A percentile compares a stretch with the other conserved stretches of the same genome.
phyloP scores from a whole-genome alignment of 768 basidiomycete genomes.

The Auricularia heimuer region DNA sequence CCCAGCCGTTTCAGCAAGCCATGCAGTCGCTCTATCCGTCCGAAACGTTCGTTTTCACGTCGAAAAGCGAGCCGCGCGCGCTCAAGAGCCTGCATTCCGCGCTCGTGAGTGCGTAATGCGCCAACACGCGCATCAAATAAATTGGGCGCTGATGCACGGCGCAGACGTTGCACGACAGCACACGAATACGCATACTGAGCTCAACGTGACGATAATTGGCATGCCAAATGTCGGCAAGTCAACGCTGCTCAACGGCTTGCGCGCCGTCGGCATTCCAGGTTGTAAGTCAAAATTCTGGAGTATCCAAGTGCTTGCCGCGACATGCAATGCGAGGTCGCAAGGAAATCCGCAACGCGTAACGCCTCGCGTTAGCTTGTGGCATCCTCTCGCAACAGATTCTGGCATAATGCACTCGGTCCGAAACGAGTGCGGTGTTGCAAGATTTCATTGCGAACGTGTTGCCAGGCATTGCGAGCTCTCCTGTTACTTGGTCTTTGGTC shows the following conservation, averaged over 20 bases:
- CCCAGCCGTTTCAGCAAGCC: conserved; percentile 56
- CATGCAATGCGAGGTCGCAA: no score
- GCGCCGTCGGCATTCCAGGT: conserved; percentile 78
- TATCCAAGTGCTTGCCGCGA: no score
- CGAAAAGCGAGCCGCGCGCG: conserved; percentile 46
- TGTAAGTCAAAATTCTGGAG: conserved; percentile 33
- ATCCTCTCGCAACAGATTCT: no score
- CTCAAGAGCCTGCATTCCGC: conserved; percentile 53
- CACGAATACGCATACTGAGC: conserved; percentile 53
- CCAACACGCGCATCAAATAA: neutral
- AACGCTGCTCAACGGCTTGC: conserved; percentile 80
- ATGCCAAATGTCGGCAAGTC: conserved; percentile 99
- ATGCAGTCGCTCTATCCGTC: conserved; percentile 64
- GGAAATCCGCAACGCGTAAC: no score
- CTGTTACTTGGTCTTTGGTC: conserved; percentile 4
- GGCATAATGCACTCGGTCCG: no score
- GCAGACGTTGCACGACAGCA: conserved; percentile 61
- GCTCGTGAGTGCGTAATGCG: conserved; percentile 57
- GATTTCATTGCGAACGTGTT: no score
- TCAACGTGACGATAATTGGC: conserved; percentile 88
- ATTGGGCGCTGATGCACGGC: neutral
- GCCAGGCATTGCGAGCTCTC: neutral
- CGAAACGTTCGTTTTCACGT: conserved; percentile 60
- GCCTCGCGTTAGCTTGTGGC: no score
- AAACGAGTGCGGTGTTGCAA: no score